Conservation (phyloP, 2,329 filamentous ascomycete species). For the Fusarium kyushuense region DNA sequence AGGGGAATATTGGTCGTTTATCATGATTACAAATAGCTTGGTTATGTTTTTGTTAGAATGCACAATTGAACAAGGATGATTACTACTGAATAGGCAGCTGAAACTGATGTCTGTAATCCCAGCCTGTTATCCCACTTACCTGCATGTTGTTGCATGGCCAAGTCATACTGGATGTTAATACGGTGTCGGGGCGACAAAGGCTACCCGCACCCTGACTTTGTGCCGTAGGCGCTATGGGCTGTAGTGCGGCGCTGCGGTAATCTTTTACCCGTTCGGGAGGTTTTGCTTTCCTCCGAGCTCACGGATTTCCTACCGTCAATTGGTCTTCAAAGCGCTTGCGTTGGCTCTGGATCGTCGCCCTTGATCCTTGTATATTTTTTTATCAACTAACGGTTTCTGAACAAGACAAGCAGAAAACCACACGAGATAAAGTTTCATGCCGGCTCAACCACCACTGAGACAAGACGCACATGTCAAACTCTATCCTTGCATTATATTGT, state of each 20-base stretch:
- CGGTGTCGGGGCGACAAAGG: neutral
- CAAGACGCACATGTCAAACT: neutral
- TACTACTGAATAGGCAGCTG: neutral
- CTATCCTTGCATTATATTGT: neutral
- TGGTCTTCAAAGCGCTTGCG: neutral
- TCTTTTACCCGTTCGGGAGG: neutral
- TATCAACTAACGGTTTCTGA: neutral
- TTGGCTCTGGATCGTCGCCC: no score
- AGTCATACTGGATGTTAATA: neutral
- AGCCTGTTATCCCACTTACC: neutral
- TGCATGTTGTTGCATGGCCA: neutral
- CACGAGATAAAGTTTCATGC: neutral
- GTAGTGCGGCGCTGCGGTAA: neutral
- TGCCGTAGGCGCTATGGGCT: neutral
- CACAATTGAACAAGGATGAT: neutral
- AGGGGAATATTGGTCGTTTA: neutral
- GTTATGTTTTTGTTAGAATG: neutral
- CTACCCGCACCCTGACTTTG: neutral
- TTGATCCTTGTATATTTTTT: neutral
- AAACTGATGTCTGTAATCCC: neutral
- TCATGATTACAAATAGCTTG: neutral
- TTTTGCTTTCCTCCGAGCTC: neutral
- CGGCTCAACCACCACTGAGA: no score
- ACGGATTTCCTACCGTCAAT: neutral
- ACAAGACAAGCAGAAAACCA: neutral